phyloP scores from a whole-genome alignment of 257 asterid genomes.

The Rauvolfia tetraphylla region DNA sequence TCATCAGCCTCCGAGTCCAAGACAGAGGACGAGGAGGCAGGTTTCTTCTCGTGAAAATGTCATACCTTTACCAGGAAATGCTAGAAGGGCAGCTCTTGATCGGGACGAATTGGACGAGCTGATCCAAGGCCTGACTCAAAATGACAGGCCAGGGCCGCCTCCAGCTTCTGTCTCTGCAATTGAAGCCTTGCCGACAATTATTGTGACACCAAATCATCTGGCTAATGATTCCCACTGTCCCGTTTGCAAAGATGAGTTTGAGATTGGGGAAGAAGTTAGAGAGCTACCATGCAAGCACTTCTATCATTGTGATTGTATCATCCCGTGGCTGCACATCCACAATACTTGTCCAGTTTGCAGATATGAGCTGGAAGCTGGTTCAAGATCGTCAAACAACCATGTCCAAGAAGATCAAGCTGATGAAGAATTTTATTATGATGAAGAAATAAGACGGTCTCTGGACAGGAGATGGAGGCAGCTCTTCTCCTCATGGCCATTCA shows the following conservation, averaged over 20 bases:
- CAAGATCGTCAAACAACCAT: slow-evolving; percentile 6
- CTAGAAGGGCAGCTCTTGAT: not conserved
- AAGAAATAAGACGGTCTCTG: slow-evolving; percentile 15
- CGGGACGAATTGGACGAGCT: slow-evolving; percentile 21
- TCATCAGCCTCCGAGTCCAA: slow-evolving; percentile 30
- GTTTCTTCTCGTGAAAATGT: slow-evolving; percentile 27
- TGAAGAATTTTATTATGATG: slow-evolving; percentile 23
- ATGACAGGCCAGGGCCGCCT: slow-evolving; percentile 43
- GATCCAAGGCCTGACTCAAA: slow-evolving; percentile 33
- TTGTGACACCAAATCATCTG: slow-evolving; percentile 34
- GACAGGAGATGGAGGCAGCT: slow-evolving; percentile 53
- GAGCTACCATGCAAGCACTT: slow-evolving; percentile 85
- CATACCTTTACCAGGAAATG: not conserved
- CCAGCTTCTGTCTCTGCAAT: slow-evolving; percentile 38
- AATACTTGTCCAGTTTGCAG: slow-evolving; percentile 91
- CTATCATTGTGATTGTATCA: slow-evolving; percentile 66
- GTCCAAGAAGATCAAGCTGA: slow-evolving; percentile 17
- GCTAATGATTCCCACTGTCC: slow-evolving; percentile 54
- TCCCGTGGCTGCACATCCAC: slow-evolving; percentile 73
- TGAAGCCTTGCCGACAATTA: slow-evolving; percentile 45
- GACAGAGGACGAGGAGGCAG: not conserved
- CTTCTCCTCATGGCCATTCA: slow-evolving; percentile 59
- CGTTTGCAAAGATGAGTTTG: slow-evolving; percentile 84
- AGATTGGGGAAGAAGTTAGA: slow-evolving; percentile 47
- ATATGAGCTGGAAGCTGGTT: slow-evolving; percentile 38